Evolutionary conservation across 1,284 basidiomycete genomes (phyloP), one percentile per base, ranked within the genome.

Genomic region (Porphyrellus sp.): DNA sequence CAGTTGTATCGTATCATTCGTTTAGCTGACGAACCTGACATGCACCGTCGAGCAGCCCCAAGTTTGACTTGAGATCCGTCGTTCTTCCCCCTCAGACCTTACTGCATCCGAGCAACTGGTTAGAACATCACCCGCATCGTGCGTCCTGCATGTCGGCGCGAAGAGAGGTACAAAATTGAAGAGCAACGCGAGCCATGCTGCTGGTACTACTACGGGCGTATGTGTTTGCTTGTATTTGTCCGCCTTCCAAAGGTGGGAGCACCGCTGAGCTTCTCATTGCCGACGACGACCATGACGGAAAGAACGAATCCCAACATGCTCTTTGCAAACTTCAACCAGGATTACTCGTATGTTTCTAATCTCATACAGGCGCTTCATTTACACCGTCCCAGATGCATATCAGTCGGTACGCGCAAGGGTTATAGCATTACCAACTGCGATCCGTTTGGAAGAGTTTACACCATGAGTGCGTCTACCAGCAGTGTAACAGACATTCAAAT

Each of bases 341-440:
- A 92, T 67, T 91, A 89, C 67, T 89, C 87, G 85, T 91, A 70
- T 53, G 84, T 74, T 21, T 8, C 3, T 0, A 16, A 12, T 8
- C 40, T 21, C 16, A n/a, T 35, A 18, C n/a, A 51, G 13, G 37
- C 23, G 23, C 23, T 41, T 52, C 33, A 6, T 27, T 43, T 37
- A 33, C 45, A 15, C 21, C 13, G n/a, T 50, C 31, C n/a, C 45
- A 91, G 89, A 61, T 98, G 95, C 70, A 83, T 98, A 55, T 93
- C 93, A 2, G 90, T 98, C 9, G 97, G 97, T 1, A 97, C 96
- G 45, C 85, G 90, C 62, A 93, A 91, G 71, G 97, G 97, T 4
- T 99, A 98, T 70, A 91, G 88, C 60, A 98, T 99, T 70, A 91
- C 93, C 46, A 98, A 98, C 69, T 98, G 93, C 70, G 96, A 99